Conservation (phyloP, 805 yeast genomes). For the Kuraishia hungarica region DNA sequence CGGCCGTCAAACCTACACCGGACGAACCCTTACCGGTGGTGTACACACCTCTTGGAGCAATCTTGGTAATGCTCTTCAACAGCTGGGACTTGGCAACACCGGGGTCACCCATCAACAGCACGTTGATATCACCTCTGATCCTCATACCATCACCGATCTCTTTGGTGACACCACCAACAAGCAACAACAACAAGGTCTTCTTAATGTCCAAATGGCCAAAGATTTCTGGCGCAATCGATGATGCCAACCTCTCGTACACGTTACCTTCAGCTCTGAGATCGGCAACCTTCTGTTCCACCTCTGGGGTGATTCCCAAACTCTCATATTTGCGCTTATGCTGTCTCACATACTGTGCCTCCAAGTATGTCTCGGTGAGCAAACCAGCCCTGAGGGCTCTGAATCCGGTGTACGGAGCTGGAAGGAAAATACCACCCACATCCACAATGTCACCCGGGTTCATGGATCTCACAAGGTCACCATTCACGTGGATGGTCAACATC, state of each 20-base stretch:
- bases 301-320: slow-evolving; percentile 46
- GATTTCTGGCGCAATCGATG: slow-evolving; percentile 95
- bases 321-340: slow-evolving; percentile 90
- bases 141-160: slow-evolving; percentile 94
- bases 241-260: slow-evolving; percentile 71
- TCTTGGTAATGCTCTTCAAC: slow-evolving; percentile 80
- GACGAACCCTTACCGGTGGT: slow-evolving; percentile 99
- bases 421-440: slow-evolving; percentile 83
- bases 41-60: slow-evolving; percentile 94
- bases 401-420: slow-evolving; percentile 96
- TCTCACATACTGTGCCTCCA: slow-evolving; percentile 77
- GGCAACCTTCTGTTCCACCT: slow-evolving; percentile 45
- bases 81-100: slow-evolving; percentile 99
- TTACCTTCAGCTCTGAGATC: slow-evolving; percentile 53
- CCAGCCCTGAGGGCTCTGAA: slow-evolving; percentile 91
- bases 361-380: slow-evolving; percentile 83
- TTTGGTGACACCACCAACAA: slow-evolving; percentile 94
- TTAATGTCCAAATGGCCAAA: slow-evolving; percentile 91
- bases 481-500: slow-evolving; percentile 74
- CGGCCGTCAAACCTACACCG: slow-evolving; percentile 98
- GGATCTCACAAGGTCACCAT: slow-evolving; percentile 82
- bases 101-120: slow-evolving; percentile 97
- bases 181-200: slow-evolving; percentile 73
- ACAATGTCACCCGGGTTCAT: slow-evolving; percentile 93
- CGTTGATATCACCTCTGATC: slow-evolving; percentile 94